Conservation (phyloP, 768 basidiomycete species). For the Termitomyces sp. region DNA sequence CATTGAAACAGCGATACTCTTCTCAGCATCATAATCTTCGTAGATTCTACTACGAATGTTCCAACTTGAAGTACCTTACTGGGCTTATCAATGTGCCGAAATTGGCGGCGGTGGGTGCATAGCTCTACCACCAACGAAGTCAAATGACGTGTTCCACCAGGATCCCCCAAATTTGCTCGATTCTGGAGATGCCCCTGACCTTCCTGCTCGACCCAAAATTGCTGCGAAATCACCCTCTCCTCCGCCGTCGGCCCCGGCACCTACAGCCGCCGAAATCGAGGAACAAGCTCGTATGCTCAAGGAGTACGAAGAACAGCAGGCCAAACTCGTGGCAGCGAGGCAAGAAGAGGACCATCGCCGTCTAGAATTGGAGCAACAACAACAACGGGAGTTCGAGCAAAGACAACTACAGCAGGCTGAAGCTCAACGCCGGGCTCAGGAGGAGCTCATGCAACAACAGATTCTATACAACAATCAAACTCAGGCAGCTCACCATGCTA, state of each 20-base stretch:
- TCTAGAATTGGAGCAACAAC: slow-evolving; percentile 70
- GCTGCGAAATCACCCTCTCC: slow-evolving; percentile 56
- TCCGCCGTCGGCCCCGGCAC: slow-evolving; percentile 68
- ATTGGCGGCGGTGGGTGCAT: slow-evolving; percentile 70
- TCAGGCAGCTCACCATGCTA: slow-evolving; percentile 64
- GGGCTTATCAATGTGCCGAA: slow-evolving; percentile 98
- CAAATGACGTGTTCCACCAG: slow-evolving; percentile 33
- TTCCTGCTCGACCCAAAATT: slow-evolving; percentile 79
- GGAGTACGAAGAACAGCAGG: slow-evolving; percentile 94
- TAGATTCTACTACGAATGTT: slow-evolving; percentile 99
- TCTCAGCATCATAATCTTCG: slow-evolving; percentile 91
- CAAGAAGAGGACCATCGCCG: slow-evolving; percentile 83
- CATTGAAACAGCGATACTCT: slow-evolving; percentile 81
- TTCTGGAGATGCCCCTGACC: slow-evolving; percentile 76
- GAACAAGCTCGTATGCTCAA: slow-evolving; percentile 95
- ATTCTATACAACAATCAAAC: slow-evolving; percentile 78
- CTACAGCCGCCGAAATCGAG: slow-evolving; percentile 68
- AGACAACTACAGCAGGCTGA: slow-evolving; percentile 87
- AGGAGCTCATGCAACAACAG: slow-evolving; percentile 83
- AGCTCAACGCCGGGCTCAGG: slow-evolving; percentile 83
- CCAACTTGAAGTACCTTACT: slow-evolving; percentile 96
- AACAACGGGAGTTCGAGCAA: slow-evolving; percentile 87
- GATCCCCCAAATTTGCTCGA: slow-evolving; percentile 96
- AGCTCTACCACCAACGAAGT: not conserved
- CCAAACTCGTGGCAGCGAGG: slow-evolving; percentile 75